Evolutionary conservation across 1,284 basidiomycete genomes (phyloP), one percentile per base, ranked within the genome.

Genomic region (Singerocomus inundabilis): DNA sequence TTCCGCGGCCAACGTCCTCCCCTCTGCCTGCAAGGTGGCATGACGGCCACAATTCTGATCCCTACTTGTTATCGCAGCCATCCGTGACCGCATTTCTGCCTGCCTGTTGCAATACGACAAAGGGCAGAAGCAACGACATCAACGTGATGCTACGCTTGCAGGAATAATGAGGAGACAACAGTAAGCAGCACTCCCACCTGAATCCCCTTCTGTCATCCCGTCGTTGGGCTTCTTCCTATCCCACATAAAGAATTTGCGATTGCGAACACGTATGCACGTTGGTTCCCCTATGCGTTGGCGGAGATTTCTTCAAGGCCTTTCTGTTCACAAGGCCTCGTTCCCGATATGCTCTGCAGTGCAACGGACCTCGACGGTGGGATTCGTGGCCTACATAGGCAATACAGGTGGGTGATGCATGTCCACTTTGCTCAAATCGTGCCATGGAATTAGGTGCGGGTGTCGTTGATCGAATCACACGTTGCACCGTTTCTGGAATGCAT

Each of bases 71-170:
- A 45, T 63, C 49, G 63, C 65, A 66, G 57, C 26, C 49, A 42
- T 44, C 54, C 43, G 57, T 37, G 46, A 54, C 66, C 62, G 40
- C 62, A 52, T 44, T 57, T 51, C 46, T 37, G 53, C 62, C 65
- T 63, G 60, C 55, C 52, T 46, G 57, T 43, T 61, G 50, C 53
- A 61, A 67, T 46, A 49, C 48, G 54, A 47, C 44, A 51, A 64
- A 57, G 48, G 32, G 46, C 38, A 60, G 57, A 67, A 67, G 66
- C 44, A 44, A 60, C 61, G 53, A 46, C 58, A 67, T 63, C 57
- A 67, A 46, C 60, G 40, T 65, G 66, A 65, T 67, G 50, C 51
- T 67, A 67, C 57, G 62, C 54, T 39, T 48, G 49, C 42, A 62
- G 42, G 49, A 52, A 58, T 50, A 56, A 64, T 64, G 65, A 58